phyloP scores from a whole-genome alignment of 331 rosid genomes.

The Ulmus americana region DNA sequence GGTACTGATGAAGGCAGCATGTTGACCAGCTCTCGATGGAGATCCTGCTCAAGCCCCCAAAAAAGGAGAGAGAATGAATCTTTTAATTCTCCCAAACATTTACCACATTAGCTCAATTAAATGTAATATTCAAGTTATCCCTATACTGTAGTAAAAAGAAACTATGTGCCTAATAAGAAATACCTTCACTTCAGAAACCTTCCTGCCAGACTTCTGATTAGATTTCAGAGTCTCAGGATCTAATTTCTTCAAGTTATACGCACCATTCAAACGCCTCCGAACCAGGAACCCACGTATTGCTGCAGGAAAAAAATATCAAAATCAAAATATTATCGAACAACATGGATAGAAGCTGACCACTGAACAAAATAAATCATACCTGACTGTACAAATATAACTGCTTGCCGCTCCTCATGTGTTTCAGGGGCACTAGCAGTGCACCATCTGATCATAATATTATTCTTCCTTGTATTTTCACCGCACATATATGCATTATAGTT shows the following conservation, averaged over 20 bases:
- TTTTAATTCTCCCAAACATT: neutral
- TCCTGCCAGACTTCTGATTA: slow-evolving; percentile 35
- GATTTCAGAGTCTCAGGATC: slow-evolving; percentile 33
- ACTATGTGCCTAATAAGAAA: slow-evolving; percentile 2
- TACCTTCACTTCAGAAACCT: slow-evolving; percentile 53
- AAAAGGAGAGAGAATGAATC: neutral
- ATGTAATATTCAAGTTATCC: neutral
- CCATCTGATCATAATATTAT: slow-evolving; percentile 34
- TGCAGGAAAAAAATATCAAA: slow-evolving; percentile 21
- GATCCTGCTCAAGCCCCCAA: slow-evolving; percentile 32
- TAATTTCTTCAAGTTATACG: slow-evolving; percentile 21
- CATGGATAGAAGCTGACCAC: neutral
- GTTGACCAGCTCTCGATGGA: slow-evolving; percentile 30
- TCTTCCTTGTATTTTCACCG: slow-evolving; percentile 50
- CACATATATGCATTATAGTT: slow-evolving; percentile 52
- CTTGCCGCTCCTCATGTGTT: slow-evolving; percentile 38
- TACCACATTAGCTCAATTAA: neutral
- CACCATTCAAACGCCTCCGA: slow-evolving; percentile 37
- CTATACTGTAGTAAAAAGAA: neutral
- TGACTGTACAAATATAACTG: slow-evolving; percentile 52
- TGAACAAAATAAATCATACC: slow-evolving; percentile 34
- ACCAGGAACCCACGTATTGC: slow-evolving; percentile 62
- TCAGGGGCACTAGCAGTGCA: slow-evolving; percentile 35
- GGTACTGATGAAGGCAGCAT: slow-evolving; percentile 47
- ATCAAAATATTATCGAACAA: slow-evolving; percentile 23